A percentile compares a stretch with the other conserved stretches of the same genome.
Conservation (phyloP, 1,284 basidiomycete species). For the Flammula alnicola region DNA sequence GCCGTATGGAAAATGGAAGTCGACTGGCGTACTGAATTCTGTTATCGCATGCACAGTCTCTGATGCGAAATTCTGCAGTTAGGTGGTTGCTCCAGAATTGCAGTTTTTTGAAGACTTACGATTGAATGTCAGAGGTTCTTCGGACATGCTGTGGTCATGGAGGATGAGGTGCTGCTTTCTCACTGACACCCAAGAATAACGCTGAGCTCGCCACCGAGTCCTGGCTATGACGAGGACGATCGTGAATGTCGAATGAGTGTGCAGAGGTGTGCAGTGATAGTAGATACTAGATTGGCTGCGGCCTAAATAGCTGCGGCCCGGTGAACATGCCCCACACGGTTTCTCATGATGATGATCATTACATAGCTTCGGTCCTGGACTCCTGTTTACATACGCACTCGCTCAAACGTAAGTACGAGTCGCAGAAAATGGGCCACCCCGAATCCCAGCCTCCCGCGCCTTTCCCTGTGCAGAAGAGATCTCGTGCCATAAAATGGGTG, state of each 20-base stretch:
- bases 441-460: not conserved
- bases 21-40: conserved; percentile 70
- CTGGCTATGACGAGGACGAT: no score
- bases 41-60: conserved; percentile 64
- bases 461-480: not conserved
- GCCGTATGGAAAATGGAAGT: conserved; percentile 5
- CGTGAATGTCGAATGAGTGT: no score
- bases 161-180: no score
- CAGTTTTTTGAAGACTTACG: conserved; percentile 21
- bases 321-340: no score
- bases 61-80: conserved; percentile 28
- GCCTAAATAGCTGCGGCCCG: no score
- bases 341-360: no score
- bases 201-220: no score
- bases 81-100: not conserved
- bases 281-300: no score
- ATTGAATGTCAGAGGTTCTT: conserved; percentile 32
- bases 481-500: not conserved
- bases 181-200: no score
- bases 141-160: no score
- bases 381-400: not conserved
- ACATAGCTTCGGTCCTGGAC: not conserved
- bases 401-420: not conserved
- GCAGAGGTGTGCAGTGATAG: no score
- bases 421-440: not conserved